Evolutionary conservation across 805 yeast genomes (phyloP).

Genomic region (Ogataea trehalophila): DNA sequence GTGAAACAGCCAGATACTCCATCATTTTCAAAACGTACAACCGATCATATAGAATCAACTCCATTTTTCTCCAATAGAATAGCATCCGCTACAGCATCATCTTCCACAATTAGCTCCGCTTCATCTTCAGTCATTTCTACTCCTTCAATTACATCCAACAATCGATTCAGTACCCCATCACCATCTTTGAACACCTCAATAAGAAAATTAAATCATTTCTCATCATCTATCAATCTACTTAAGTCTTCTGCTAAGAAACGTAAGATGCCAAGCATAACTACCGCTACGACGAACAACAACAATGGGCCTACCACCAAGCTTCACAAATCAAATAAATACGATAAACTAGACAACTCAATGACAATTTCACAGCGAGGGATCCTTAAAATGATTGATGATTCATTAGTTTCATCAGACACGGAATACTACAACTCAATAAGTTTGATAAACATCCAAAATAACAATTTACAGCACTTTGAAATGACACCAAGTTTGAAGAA

Average conservation of each 20-base stretch:
- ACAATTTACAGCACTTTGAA: too few species aligned
- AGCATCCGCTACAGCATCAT: neutral
- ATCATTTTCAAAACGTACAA: conserved; percentile 10
- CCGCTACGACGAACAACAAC: too few species aligned
- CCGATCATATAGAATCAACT: conserved; percentile 10
- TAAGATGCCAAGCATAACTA: too few species aligned
- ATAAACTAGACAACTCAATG: conserved; percentile 32
- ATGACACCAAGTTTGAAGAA: too few species aligned
- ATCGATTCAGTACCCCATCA: neutral
- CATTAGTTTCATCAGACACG: conserved; percentile 34
- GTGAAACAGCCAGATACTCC: conserved; percentile 12
- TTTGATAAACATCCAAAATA: too few species aligned
- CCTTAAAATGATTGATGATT: conserved; percentile 35
- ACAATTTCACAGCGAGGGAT: conserved; percentile 33
- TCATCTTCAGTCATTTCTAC: conserved; percentile 6
- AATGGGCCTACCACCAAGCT: too few species aligned
- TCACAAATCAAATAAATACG: conserved; percentile 15
- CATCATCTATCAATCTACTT: neutral
- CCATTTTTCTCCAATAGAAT: conserved; percentile 2
- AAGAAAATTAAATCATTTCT: too few species aligned
- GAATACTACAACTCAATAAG: conserved; percentile 13
- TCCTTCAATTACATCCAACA: conserved; percentile 10
- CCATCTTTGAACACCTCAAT: too few species aligned
- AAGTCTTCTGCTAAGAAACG: too few species aligned
- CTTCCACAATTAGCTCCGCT: conserved; percentile 9